Evolutionary conservation across 139 green algal species (phyloP).

Genomic region (Zygnema cylindricum): DNA sequence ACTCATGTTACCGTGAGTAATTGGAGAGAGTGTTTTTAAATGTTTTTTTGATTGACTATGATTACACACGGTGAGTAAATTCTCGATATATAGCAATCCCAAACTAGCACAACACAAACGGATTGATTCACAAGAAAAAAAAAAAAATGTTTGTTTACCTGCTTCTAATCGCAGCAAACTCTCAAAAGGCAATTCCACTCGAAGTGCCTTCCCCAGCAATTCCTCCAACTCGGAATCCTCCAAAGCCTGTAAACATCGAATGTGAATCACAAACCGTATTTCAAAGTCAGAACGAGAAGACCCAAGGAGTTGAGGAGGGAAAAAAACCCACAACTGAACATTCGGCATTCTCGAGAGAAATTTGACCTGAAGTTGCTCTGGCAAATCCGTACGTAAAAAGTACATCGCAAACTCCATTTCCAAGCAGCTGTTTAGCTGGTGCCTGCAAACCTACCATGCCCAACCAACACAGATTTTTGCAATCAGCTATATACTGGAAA

Average conservation of each 20-base stretch:
- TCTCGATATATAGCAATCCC: too few relatives aligned
- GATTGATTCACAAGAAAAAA: too few relatives aligned
- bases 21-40: too few relatives aligned
- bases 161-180: constrained; percentile 49
- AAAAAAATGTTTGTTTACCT: too few relatives aligned
- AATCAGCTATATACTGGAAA: background rate
- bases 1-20: too few relatives aligned
- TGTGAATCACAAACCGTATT: background rate
- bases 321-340: too few relatives aligned
- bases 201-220: constrained; percentile 42
- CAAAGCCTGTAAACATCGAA: background rate
- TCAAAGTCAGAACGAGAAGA: background rate
- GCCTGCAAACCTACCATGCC: constrained; percentile 27
- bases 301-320: background rate
- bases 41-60: too few relatives aligned
- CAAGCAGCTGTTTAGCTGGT: constrained; percentile 28
- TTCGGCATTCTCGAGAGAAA: too few relatives aligned
- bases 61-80: too few relatives aligned
- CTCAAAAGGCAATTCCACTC: constrained; percentile 42
- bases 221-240: constrained; percentile 39
- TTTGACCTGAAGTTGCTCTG: constrained; percentile 20
- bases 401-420: constrained; percentile 36
- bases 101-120: too few relatives aligned
- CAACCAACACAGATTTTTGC: background rate
- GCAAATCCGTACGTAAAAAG: constrained; percentile 22